Evolutionary conservation across 2,329 filamentous ascomycete species (phyloP).

Genomic region (Colletotrichum aenigma): DNA sequence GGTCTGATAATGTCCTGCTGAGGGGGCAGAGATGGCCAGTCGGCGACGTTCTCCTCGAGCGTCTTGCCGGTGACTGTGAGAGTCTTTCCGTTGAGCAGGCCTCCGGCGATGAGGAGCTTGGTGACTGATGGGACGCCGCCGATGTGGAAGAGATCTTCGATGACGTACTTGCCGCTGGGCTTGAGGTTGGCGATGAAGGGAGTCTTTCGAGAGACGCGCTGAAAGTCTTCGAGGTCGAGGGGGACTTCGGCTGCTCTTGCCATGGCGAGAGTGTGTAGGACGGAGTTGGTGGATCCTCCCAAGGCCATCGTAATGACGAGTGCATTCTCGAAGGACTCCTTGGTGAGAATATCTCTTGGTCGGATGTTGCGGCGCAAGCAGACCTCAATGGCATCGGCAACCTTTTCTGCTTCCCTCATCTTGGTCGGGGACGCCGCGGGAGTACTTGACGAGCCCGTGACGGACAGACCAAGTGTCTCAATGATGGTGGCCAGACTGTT

Average conservation of each 20-base stretch:
- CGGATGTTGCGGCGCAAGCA: slow-evolving; percentile 85
- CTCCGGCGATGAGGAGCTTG: slow-evolving; percentile 80
- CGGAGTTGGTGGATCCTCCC: slow-evolving; percentile 86
- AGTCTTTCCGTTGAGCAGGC: slow-evolving; percentile 77
- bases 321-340: slow-evolving; percentile 83
- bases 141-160: slow-evolving; percentile 86
- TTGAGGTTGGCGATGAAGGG: slow-evolving; percentile 87
- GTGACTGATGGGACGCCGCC: slow-evolving; percentile 86
- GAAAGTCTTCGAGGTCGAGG: slow-evolving; percentile 81
- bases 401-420: slow-evolving; percentile 83
- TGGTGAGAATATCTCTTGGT: slow-evolving; percentile 80
- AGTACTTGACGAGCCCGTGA: slow-evolving; percentile 84
- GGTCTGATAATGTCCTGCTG: slow-evolving; percentile 84
- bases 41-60: slow-evolving; percentile 78
- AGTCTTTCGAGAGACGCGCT: slow-evolving; percentile 80
- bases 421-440: slow-evolving; percentile 83
- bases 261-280: slow-evolving; percentile 90
- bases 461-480: slow-evolving; percentile 83
- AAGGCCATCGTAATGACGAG: slow-evolving; percentile 89
- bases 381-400: slow-evolving; percentile 75
- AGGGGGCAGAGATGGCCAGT: slow-evolving; percentile 76
- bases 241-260: slow-evolving; percentile 81
- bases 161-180: slow-evolving; percentile 82
- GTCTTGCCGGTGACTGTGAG: slow-evolving; percentile 86
- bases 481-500: slow-evolving; percentile 94